Percentiles rank a stretch among this genome's conserved stretches.
Conservation (phyloP, 495 filamentous ascomycete genomes). For the Eremomyces bilateralis region DNA sequence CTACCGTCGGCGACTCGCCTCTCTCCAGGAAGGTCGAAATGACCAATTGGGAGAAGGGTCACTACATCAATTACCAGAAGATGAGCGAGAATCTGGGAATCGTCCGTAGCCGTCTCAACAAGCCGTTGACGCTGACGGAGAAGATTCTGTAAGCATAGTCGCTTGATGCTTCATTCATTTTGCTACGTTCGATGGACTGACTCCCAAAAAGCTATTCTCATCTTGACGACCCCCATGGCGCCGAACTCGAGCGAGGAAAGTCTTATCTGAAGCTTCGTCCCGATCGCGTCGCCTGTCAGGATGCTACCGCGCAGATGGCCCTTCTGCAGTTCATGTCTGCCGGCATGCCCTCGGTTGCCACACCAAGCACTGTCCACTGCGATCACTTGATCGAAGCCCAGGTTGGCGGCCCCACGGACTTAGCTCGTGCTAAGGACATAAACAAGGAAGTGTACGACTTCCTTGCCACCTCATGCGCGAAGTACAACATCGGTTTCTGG, state of each 20-base stretch:
- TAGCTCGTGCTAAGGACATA: conserved; percentile 72
- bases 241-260: conserved; percentile 85
- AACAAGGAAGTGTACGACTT: conserved; percentile 99
- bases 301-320: conserved; percentile 99
- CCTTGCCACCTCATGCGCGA: conserved; percentile 79
- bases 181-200: too few species aligned
- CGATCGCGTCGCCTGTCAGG: conserved; percentile 97
- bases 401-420: conserved; percentile 82
- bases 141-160: conserved; percentile 90
- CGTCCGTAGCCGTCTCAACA: conserved; percentile 71
- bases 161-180: too few species aligned
- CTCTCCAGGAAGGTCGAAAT: conserved; percentile 64
- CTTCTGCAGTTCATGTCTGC: conserved; percentile 99
- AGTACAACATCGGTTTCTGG: conserved; percentile 99
- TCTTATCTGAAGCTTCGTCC: conserved; percentile 93
- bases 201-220: too few species aligned
- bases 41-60: conserved; percentile 56
- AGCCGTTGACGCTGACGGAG: conserved; percentile 87
- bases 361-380: conserved; percentile 93
- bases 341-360: conserved; percentile 82
- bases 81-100: conserved; percentile 93
- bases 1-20: conserved; percentile 38
- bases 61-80: conserved; percentile 78
- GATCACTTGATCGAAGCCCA: conserved; percentile 99
- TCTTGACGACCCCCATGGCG: conserved; percentile 86